phyloP scores from a whole-genome alignment of 441 rosid genomes.

The Brassica hybrid region DNA sequence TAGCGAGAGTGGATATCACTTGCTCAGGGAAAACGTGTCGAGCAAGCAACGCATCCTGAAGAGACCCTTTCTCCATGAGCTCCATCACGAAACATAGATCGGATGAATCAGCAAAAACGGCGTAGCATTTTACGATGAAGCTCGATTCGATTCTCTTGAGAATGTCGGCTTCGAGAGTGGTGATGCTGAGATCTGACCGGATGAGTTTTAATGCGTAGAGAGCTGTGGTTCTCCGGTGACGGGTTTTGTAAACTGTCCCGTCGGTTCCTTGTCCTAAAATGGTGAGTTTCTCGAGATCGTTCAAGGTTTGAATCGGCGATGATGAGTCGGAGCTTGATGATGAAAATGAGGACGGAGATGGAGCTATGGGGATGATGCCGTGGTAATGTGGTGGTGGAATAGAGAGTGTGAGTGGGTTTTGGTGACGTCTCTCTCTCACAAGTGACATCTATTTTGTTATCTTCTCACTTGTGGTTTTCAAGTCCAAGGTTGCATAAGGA shows the following conservation, averaged over 20 bases:
- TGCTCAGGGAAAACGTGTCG: conserved; percentile 43
- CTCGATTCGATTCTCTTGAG: conserved; percentile 57
- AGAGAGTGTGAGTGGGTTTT: conserved; percentile 55
- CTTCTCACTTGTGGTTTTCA: conserved; percentile 22
- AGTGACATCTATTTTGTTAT: conserved; percentile 24
- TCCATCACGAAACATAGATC: conserved; percentile 70
- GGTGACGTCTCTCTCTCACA: conserved; percentile 48
- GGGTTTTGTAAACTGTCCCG: conserved; percentile 65
- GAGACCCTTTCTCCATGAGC: conserved; percentile 66
- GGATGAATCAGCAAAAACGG: conserved; percentile 40
- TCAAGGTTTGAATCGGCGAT: conserved; percentile 47
- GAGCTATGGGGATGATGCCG: background rate
- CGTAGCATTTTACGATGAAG: conserved; percentile 58
- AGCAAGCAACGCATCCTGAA: conserved; percentile 45
- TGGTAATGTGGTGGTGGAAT: conserved; percentile 33
- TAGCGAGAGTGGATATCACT: conserved; percentile 37
- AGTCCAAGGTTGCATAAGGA: conserved; percentile 10
- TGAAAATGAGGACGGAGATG: conserved; percentile 22
- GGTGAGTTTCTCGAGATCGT: conserved; percentile 56
- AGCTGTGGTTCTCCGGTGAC: conserved; percentile 42
- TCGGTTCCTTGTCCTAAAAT: conserved; percentile 67
- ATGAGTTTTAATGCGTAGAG: conserved; percentile 60
- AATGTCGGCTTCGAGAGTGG: conserved; percentile 54
- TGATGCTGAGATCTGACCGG: conserved; percentile 43
- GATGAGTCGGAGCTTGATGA: conserved; percentile 49